Conservation (phyloP, 2,329 filamentous ascomycete genomes). For the Truncatella angustata region DNA sequence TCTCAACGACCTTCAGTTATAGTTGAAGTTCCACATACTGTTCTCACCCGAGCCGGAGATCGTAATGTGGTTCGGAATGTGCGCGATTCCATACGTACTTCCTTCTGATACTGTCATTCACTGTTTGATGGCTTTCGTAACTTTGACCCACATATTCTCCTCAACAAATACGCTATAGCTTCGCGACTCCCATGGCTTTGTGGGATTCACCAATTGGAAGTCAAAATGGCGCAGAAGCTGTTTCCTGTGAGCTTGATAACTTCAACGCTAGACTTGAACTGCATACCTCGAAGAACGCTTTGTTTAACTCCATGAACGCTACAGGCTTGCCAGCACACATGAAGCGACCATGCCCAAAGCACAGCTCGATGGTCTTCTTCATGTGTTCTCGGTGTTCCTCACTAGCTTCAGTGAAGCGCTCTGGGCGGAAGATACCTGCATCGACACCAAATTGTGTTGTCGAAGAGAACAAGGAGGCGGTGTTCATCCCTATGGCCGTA, state of each 20-base stretch:
- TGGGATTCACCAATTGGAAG: conserved; percentile 25
- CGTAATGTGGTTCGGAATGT: too few relatives aligned
- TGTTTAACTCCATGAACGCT: conserved; percentile 41
- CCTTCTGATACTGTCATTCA: neutral
- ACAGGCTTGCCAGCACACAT: conserved; percentile 40
- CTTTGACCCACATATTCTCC: conserved; percentile 23
- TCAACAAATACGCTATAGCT: conserved; percentile 22
- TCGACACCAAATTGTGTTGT: conserved; percentile 32
- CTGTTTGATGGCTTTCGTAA: conserved; percentile 14
- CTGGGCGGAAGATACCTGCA: conserved; percentile 39
- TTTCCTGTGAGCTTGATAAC: neutral
- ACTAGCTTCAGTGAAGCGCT: conserved; percentile 40
- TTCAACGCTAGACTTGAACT: neutral
- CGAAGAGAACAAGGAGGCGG: conserved; percentile 30
- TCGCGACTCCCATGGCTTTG: conserved; percentile 14
- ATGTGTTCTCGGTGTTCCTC: conserved; percentile 28
- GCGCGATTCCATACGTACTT: neutral
- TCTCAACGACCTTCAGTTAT: too few relatives aligned
- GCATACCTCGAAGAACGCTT: conserved; percentile 40
- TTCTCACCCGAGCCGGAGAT: too few relatives aligned
- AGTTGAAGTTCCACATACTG: too few relatives aligned
- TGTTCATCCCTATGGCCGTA: conserved; percentile 33
- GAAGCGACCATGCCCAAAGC: conserved; percentile 38
- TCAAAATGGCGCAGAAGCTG: conserved; percentile 26
- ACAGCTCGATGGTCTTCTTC: conserved; percentile 32